phyloP scores from a whole-genome alignment of 306 rosid species.

The Astragalus membranaceus region DNA sequence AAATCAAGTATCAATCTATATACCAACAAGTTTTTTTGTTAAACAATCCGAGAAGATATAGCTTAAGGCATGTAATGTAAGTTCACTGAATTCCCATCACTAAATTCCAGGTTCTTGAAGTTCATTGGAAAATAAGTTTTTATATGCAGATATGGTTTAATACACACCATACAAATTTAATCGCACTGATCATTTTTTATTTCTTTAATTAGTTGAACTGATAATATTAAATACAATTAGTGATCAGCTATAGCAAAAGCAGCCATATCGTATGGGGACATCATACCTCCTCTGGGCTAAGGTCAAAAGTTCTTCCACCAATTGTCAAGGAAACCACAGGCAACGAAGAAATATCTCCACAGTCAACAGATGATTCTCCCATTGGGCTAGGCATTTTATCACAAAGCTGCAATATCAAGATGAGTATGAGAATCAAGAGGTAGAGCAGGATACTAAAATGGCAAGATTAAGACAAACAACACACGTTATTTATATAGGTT shows the following conservation, averaged over 20 bases:
- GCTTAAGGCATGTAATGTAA: too few species aligned
- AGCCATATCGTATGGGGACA: not conserved
- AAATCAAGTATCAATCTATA: too few species aligned
- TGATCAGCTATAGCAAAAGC: not conserved
- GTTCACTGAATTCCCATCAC: too few species aligned
- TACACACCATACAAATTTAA: too few species aligned
- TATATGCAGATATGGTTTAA: too few species aligned
- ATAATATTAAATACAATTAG: not conserved
- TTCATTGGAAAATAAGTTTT: too few species aligned
- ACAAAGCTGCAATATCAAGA: constrained; percentile 55
- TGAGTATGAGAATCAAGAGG: constrained; percentile 16
- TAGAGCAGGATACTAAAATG: constrained; percentile 8
- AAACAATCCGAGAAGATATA: too few species aligned
- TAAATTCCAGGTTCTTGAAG: too few species aligned
- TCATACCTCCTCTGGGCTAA: constrained; percentile 60
- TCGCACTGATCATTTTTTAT: too few species aligned
- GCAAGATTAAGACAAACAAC: not conserved
- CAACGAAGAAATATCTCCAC: constrained; percentile 49
- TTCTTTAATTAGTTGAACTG: too few species aligned
- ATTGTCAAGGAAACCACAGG: constrained; percentile 72
- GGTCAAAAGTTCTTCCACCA: constrained; percentile 59
- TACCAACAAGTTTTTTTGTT: too few species aligned
- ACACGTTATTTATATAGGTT: constrained; percentile 57
- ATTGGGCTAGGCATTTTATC: constrained; percentile 50
- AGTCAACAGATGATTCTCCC: constrained; percentile 72